Conservation (phyloP, 2,329 filamentous ascomycete species). For the Gremmenia infestans region DNA sequence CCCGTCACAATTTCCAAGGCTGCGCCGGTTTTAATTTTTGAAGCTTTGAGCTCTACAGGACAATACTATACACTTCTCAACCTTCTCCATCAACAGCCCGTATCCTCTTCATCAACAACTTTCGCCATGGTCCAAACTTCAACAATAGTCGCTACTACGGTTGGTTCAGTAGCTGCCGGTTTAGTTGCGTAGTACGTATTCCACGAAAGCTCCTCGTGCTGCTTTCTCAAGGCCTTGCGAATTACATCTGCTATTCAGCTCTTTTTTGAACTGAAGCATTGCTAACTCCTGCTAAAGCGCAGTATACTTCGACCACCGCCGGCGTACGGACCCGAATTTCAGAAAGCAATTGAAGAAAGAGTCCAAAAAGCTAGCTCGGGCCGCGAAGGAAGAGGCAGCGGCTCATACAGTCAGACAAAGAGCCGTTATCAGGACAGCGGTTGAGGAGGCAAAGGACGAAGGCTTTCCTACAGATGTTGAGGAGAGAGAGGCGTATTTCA, state of each 20-base stretch:
- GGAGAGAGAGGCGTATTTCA: constrained; percentile 94
- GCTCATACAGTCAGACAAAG: constrained; percentile 61
- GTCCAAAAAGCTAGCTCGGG: constrained; percentile 66
- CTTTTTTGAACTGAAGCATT: not conserved
- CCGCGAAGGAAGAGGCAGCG: constrained; percentile 67
- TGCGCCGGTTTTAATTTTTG: not conserved
- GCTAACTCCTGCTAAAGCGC: constrained; percentile 42
- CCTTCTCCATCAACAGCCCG: not conserved
- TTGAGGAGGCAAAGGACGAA: constrained; percentile 80
- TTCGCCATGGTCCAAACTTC: constrained; percentile 44
- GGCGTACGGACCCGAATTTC: constrained; percentile 60
- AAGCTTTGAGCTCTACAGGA: not conserved
- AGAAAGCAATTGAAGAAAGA: constrained; percentile 66
- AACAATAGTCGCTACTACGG: constrained; percentile 55
- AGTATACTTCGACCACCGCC: constrained; percentile 64
- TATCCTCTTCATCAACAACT: not conserved
- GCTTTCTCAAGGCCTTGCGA: not conserved
- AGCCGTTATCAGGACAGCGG: constrained; percentile 66
- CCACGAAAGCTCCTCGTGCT: not conserved
- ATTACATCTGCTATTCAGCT: not conserved
- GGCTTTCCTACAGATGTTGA: constrained; percentile 88
- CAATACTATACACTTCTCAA: constrained; percentile 8
- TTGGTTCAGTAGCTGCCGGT: constrained; percentile 56
- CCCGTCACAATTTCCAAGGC: constrained; percentile 1
- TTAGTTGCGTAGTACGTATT: constrained; percentile 37